Percentiles rank a stretch among this genome's conserved stretches.
These are phyloP conservation scores for Boeremia lycopersici DNA, from an alignment of 2,329 filamentous ascomycete species.

Conservation along the genomic window DNA sequence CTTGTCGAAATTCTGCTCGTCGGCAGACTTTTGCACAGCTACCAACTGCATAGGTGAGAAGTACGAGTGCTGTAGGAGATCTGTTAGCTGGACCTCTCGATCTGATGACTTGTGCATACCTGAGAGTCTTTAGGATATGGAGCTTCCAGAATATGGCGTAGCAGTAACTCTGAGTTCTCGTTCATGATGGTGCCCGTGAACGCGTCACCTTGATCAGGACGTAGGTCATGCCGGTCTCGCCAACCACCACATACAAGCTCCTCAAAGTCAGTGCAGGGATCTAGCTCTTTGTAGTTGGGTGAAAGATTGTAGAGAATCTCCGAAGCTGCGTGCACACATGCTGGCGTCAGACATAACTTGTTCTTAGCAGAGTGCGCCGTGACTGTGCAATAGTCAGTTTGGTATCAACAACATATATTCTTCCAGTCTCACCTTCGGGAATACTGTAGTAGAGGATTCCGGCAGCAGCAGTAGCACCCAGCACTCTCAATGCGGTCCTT, in stretches of 20 bases:
- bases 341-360: slow-evolving; percentile 59
- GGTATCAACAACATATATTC: no score
- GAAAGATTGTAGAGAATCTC: slow-evolving; percentile 67
- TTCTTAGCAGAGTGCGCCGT: slow-evolving; percentile 13
- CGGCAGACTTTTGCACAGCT: slow-evolving; percentile 50
- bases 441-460: slow-evolving; percentile 29
- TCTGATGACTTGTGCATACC: slow-evolving; percentile 11
- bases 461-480: slow-evolving; percentile 25
- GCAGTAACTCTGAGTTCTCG: slow-evolving; percentile 63
- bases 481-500: slow-evolving; percentile 22
- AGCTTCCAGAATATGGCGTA: slow-evolving; percentile 68
- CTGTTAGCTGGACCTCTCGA: neutral
- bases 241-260: slow-evolving; percentile 72
- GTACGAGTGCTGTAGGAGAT: slow-evolving; percentile 52
- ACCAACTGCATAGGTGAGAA: slow-evolving; percentile 52
- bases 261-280: slow-evolving; percentile 73
- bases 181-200: slow-evolving; percentile 67
- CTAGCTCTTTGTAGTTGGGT: slow-evolving; percentile 65
- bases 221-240: slow-evolving; percentile 67
- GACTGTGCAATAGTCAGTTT: neutral
- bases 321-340: slow-evolving; percentile 68
- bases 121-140: slow-evolving; percentile 52
- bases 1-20: slow-evolving; percentile 69
- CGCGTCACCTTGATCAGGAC: slow-evolving; percentile 65
- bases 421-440: slow-evolving; percentile 12